Base-by-base conservation (phyloP, 208 protist species). In the Leishmania arabica region DNA sequence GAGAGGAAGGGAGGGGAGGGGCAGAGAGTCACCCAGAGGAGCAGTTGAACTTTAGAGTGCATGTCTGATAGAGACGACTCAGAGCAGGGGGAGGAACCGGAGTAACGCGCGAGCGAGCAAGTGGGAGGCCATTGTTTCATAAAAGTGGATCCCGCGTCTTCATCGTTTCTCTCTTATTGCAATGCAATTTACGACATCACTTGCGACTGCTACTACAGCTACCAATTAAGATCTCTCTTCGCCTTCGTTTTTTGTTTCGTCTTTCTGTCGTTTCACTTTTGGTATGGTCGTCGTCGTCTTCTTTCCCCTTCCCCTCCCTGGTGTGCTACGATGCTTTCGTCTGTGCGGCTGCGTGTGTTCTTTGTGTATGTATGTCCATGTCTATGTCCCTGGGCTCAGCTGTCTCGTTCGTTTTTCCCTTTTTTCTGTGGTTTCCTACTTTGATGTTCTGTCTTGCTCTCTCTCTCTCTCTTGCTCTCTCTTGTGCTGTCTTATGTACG, bases 141-240 rank as follows among this genome's bases (percentile, higher is more conserved):
- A 21, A 13, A 53, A 31, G 69, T 24, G 40, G 69, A 73, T 4
- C 69, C 27, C 45, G 69, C 47, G 21, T 31, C 42, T 37, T 53
- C 21, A 21, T 21, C n/a, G 45, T 77, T 62, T 21, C 21, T 76
- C 21, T 62, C 31, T 53, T 45, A 17, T 31, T 31, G 19, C 27
- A 15, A 40, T 54, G 40, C 24, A 51, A 37, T 77, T 64, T 40
- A 65, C 27, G 31, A 31, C 54, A 31, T 42, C 40, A 19, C 45
- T 64, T 62, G 42, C n/a, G 27, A 34, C n/a, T 56, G 75, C 34
- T 49, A 74, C 68, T 80, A 49, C 27, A 81, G 68, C 19, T 75
- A 53, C 40, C 49, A 11, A 69, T 53, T 82, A 75, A 75, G 49
- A 24, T 64, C n/a, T 78, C 74, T 54, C 74, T 78, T 27, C 31